phyloP scores from a whole-genome alignment of 768 basidiomycete species.

The Mrakia gelida region DNA sequence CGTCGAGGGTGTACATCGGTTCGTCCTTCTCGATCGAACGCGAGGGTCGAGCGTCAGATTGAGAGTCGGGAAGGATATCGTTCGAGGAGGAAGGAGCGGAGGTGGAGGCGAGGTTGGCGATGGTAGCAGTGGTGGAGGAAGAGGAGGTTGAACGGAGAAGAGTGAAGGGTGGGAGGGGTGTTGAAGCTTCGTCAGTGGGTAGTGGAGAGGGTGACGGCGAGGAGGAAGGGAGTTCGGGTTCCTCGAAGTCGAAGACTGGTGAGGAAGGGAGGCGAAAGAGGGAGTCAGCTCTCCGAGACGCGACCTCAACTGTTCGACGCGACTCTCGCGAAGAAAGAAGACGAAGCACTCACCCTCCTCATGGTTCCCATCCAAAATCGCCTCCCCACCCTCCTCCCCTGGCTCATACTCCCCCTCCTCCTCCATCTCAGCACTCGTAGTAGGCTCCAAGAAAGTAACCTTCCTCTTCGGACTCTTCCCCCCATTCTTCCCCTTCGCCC shows the following conservation, averaged over 20 bases:
- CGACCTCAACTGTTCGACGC: neutral
- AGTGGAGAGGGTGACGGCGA: neutral
- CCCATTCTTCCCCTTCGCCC: slow-evolving; percentile 23
- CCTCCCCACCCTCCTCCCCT: slow-evolving; percentile 2
- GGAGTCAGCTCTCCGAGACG: neutral
- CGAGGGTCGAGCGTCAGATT: neutral
- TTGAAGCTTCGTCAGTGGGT: neutral
- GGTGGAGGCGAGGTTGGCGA: neutral
- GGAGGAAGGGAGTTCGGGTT: slow-evolving; percentile 37
- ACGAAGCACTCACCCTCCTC: slow-evolving; percentile 3
- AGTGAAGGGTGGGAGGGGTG: neutral
- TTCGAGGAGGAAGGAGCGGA: neutral
- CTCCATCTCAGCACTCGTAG: neutral
- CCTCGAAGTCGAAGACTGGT: slow-evolving; percentile 43
- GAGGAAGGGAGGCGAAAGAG: neutral
- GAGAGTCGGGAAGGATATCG: neutral
- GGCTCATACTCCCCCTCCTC: neutral
- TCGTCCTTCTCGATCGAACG: neutral
- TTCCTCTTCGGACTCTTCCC: slow-evolving; percentile 35
- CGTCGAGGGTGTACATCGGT: slow-evolving; percentile 21
- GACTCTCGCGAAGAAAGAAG: neutral
- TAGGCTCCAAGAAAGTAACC: slow-evolving; percentile 42
- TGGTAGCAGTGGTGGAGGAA: neutral
- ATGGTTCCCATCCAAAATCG: slow-evolving; percentile 11
- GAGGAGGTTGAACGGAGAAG: neutral